Conservation (phyloP, 225 moss, liverwort and hornwort species). For the Pseudoscleropodium purum region DNA sequence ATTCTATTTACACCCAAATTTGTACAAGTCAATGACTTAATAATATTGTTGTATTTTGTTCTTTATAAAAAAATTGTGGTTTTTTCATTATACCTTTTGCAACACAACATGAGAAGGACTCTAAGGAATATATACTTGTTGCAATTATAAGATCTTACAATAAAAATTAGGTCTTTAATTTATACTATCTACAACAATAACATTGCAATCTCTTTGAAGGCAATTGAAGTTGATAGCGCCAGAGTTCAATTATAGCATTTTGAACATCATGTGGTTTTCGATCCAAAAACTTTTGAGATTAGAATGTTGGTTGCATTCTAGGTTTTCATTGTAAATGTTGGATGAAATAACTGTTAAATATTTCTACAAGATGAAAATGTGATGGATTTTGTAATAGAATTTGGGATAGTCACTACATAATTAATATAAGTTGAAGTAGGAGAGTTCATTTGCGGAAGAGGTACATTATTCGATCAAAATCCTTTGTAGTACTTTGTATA, state of each 20-base stretch:
- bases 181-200: background rate
- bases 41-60: background rate
- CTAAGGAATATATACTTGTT: background rate
- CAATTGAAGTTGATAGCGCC: background rate
- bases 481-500: background rate
- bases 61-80: no score
- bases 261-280: background rate
- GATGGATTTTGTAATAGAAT: accelerated
- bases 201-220: accelerated
- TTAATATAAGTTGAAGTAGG: background rate
- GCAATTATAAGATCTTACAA: accelerated
- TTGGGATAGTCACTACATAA: no score
- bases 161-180: background rate
- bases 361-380: accelerated
- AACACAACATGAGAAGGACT: background rate
- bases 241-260: background rate
- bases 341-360: background rate
- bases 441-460: background rate
- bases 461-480: background rate
- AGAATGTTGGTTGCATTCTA: accelerated
- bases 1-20: no score
- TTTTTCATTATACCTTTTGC: background rate
- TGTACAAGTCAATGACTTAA: background rate
- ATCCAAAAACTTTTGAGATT: background rate
- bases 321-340: accelerated